These are phyloP conservation scores for Lasiosphaeria ovina DNA, from an alignment of 495 filamentous ascomycete species.

Conservation along the genomic window DNA sequence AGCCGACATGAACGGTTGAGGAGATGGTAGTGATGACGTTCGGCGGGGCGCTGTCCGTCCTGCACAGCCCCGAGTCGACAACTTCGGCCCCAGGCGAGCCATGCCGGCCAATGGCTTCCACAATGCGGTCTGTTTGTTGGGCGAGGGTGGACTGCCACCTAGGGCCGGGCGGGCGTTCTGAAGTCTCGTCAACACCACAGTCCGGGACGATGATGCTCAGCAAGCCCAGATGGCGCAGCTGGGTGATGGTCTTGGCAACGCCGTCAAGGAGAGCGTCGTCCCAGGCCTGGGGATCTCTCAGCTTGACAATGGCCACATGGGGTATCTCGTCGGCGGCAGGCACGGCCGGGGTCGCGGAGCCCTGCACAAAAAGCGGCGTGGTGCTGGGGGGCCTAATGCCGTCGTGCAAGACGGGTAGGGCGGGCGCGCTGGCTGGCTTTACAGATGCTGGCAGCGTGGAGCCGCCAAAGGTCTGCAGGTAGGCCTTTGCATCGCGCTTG, in stretches of 20 bases:
- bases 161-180: not conserved
- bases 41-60: conserved; percentile 26
- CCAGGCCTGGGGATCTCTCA: conserved; percentile 68
- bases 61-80: conserved; percentile 61
- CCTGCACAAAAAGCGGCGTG: conserved; percentile 37
- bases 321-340: conserved; percentile 47
- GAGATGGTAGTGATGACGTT: conserved; percentile 8
- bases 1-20: conserved; percentile 39
- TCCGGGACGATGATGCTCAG: conserved; percentile 80
- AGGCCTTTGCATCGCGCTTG: conserved; percentile 85
- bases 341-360: conserved; percentile 27
- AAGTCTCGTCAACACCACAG: conserved; percentile 43
- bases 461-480: conserved; percentile 71
- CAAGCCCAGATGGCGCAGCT: conserved; percentile 78
- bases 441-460: conserved; percentile 22
- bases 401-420: conserved; percentile 29
- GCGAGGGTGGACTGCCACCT: conserved; percentile 44
- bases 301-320: conserved; percentile 84
- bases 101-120: conserved; percentile 66
- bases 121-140: conserved; percentile 71
- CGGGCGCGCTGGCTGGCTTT: conserved; percentile 9
- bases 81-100: conserved; percentile 64
- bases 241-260: conserved; percentile 77
- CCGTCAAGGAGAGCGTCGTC: conserved; percentile 67
- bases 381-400: conserved; percentile 37